Evolutionary conservation across 768 basidiomycete species (phyloP).

Genomic region (Phlebiopsis flavidoalba): DNA sequence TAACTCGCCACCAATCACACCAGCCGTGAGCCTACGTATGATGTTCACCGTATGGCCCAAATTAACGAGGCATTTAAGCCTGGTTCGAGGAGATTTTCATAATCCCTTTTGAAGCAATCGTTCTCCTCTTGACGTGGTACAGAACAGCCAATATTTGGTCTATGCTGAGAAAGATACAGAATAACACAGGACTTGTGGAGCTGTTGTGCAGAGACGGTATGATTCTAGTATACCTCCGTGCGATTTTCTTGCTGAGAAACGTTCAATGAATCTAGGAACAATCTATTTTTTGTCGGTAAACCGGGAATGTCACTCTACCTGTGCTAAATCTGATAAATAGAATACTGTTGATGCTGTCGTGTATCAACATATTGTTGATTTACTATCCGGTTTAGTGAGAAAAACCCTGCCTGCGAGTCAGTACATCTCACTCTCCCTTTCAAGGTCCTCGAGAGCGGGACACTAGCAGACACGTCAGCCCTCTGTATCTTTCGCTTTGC

Average conservation of each 20-base stretch:
- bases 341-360: not conserved
- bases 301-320: not conserved
- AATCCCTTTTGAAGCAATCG: not conserved
- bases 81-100: not conserved
- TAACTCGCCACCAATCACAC: not conserved
- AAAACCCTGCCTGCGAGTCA: not conserved
- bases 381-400: not conserved
- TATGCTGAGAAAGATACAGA: not conserved
- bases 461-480: slow-evolving; percentile 9
- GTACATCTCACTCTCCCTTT: not conserved
- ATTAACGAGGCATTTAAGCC: not conserved
- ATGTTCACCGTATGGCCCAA: not conserved
- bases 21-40: not conserved
- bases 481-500: not conserved
- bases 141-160: not conserved
- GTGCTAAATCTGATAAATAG: not conserved
- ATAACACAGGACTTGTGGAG: not conserved
- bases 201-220: slow-evolving; percentile 2
- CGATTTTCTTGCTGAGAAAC: not conserved
- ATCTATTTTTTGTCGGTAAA: slow-evolving; percentile 10
- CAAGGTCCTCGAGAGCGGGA: slow-evolving; percentile 7
- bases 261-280: slow-evolving; percentile 4
- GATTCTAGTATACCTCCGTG: not conserved
- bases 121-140: slow-evolving; percentile 3
- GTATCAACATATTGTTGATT: slow-evolving; percentile 7